Evolutionary conservation across 2,329 filamentous ascomycete species (phyloP).

Genomic region (Amauroascus verrucosus): DNA sequence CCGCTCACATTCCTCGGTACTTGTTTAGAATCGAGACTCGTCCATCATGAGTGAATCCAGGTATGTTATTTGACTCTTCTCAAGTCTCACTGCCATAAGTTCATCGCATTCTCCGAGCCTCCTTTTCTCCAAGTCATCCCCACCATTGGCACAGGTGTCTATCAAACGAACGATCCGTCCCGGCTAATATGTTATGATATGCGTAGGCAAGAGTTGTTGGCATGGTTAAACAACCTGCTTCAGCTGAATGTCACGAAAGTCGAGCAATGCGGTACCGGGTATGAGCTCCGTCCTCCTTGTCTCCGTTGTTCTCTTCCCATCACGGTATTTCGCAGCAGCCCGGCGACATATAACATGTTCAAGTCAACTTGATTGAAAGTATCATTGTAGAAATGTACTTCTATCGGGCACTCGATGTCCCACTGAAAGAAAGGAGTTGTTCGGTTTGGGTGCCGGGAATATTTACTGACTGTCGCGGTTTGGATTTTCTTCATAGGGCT

Average conservation of each 20-base stretch:
- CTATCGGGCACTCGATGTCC: neutral
- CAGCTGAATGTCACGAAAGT: slow-evolving; percentile 98
- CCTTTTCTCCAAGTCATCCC: slow-evolving; percentile 13
- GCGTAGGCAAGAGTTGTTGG: slow-evolving; percentile 81
- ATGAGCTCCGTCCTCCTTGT: slow-evolving; percentile 31
- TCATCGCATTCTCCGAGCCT: slow-evolving; percentile 14
- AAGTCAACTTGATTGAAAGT: neutral
- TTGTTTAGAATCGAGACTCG: slow-evolving; percentile 15
- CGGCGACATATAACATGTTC: neutral
- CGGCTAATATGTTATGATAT: neutral
- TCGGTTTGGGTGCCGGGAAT: slow-evolving; percentile 3
- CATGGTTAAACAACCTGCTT: slow-evolving; percentile 94
- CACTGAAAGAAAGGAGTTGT: neutral
- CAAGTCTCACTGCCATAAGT: neutral
- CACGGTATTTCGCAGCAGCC: neutral
- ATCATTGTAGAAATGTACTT: neutral
- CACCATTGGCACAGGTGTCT: neutral
- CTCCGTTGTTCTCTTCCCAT: slow-evolving; percentile 11
- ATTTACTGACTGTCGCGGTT: slow-evolving; percentile 7
- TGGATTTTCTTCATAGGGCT: slow-evolving; percentile 49
- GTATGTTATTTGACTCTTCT: slow-evolving; percentile 29
- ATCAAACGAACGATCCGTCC: neutral
- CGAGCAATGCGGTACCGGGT: slow-evolving; percentile 98
- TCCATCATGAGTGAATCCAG: slow-evolving; percentile 56
- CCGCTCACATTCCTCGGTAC: neutral